phyloP scores from a whole-genome alignment of 441 rosid genomes.

The Adansonia gregorii region DNA sequence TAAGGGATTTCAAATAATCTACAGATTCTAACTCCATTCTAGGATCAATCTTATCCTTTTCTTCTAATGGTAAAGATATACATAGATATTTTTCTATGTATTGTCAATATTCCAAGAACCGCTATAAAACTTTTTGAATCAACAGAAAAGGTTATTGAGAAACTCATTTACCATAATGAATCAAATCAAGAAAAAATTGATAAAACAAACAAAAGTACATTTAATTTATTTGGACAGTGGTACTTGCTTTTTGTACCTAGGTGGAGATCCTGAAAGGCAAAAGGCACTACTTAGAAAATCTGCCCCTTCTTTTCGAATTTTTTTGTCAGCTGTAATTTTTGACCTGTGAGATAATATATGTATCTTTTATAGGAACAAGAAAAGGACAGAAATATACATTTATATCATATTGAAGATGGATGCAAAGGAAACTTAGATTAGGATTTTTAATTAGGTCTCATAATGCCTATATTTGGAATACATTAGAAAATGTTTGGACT shows the following conservation, averaged over 20 bases:
- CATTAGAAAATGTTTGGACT: neutral
- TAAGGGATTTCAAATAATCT: too few species aligned
- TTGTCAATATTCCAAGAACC: neutral
- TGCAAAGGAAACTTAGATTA: conserved; percentile 12
- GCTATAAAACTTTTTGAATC: neutral
- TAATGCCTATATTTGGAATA: conserved; percentile 10
- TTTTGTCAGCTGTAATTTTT: conserved; percentile 11
- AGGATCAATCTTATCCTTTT: too few species aligned
- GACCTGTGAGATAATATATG: neutral
- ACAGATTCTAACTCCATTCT: too few species aligned
- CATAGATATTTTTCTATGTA: neutral
- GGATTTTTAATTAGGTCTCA: conserved; percentile 10
- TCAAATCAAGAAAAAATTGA: conserved; percentile 1
- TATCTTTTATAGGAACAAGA: neutral
- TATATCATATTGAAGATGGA: conserved; percentile 17
- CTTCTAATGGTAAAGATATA: too few species aligned
- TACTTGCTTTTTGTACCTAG: conserved; percentile 7
- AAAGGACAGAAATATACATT: neutral
- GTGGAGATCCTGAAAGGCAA: conserved; percentile 12
- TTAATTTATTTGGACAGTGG: neutral
- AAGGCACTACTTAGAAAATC: conserved; percentile 9
- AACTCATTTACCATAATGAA: conserved; percentile 3
- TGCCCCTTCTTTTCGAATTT: neutral
- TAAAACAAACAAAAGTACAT: neutral
- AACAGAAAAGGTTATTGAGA: neutral